phyloP scores from a whole-genome alignment of 176 grass and related monocot species.

The Paspalum vaginatum region DNA sequence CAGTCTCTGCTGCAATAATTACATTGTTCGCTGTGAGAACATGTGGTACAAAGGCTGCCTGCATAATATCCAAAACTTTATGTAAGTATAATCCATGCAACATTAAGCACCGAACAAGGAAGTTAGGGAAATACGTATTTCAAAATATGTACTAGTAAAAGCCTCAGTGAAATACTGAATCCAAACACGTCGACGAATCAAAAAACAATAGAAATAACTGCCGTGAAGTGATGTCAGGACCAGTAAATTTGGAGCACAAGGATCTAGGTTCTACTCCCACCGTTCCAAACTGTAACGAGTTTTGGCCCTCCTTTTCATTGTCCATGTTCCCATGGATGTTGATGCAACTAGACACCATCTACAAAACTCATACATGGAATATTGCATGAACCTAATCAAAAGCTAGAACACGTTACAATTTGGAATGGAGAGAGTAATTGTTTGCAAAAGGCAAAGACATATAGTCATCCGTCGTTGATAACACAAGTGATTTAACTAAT shows the following conservation, averaged over 20 bases:
- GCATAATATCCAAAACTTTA: slow-evolving; percentile 32
- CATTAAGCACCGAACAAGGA: background rate
- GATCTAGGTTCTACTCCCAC: background rate
- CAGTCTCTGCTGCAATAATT: no score
- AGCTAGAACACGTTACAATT: no score
- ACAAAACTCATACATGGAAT: no score
- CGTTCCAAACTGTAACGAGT: no score
- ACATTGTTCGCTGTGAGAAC: slow-evolving; percentile 58
- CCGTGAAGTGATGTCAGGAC: background rate
- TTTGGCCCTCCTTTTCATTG: no score
- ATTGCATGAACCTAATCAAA: no score
- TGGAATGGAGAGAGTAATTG: no score
- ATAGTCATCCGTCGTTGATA: slow-evolving; percentile 1
- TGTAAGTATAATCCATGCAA: slow-evolving; percentile 18
- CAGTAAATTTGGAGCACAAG: background rate
- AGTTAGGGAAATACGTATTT: background rate
- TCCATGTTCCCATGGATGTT: no score
- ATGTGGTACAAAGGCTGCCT: slow-evolving; percentile 87
- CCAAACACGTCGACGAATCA: background rate
- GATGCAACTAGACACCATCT: no score
- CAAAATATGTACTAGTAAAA: background rate
- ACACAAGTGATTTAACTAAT: background rate
- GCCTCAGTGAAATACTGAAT: background rate
- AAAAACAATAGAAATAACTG: background rate
- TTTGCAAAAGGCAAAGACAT: background rate